Percentiles rank a stretch among this genome's conserved stretches.
phyloP scores from a whole-genome alignment of 129 eudicot genomes.

The carrot (Daucus carota) region DH1_v3.0 NC_030383.2:46398501-46399000 shows the following conservation, averaged over 20 bases:
- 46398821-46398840: constrained; percentile 99
- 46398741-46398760: constrained; percentile 77
- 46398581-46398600: constrained; percentile 93
- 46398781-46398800: constrained; percentile 95
- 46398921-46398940: constrained; percentile 97
- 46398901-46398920: constrained; percentile 8
- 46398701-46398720: constrained; percentile 71
- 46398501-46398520: constrained; percentile 68
- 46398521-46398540: constrained; percentile 75
- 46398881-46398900: not conserved
- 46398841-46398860: constrained; percentile 51
- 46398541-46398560: constrained; percentile 88
- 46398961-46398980: constrained; percentile 93
- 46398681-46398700: constrained; percentile 74
- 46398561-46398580: constrained; percentile 78
- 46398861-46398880: not conserved
- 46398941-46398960: constrained; percentile 96
- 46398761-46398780: constrained; percentile 98
- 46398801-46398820: constrained; percentile 88
- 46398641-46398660: constrained; percentile 46
- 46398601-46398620: constrained; percentile 92
- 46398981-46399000: constrained; percentile 86
- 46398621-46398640: constrained; percentile 69
- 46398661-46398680: constrained; percentile 64
- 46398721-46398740: constrained; percentile 97